phyloP scores from a whole-genome alignment of 2,329 filamentous ascomycete genomes.

The Cladophialophora bantiana region DNA sequence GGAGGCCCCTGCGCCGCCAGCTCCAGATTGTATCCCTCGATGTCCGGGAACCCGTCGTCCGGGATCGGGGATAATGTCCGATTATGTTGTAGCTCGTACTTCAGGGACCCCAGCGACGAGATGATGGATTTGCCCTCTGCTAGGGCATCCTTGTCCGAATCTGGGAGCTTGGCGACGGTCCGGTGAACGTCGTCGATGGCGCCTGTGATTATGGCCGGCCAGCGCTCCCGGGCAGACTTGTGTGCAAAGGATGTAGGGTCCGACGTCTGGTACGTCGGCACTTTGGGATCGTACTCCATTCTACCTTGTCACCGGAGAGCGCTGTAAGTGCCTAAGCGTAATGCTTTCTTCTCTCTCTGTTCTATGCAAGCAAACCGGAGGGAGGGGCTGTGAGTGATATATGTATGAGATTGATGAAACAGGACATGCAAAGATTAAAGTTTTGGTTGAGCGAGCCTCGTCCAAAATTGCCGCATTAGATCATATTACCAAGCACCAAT shows the following conservation, averaged over 20 bases:
- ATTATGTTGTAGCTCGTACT: constrained; percentile 95
- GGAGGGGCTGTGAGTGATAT: background rate
- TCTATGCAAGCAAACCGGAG: background rate
- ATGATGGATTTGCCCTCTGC: constrained; percentile 88
- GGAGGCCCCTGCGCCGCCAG: constrained; percentile 65
- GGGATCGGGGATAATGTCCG: constrained; percentile 69
- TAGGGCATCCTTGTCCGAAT: constrained; percentile 64
- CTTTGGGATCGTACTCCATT: constrained; percentile 80
- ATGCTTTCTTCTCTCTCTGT: background rate
- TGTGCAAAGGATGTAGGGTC: constrained; percentile 88
- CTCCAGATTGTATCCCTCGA: constrained; percentile 84
- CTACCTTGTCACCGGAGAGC: background rate
- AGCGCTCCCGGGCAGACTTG: constrained; percentile 82
- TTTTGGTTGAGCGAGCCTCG: constrained; percentile 26
- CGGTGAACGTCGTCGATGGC: constrained; percentile 95
- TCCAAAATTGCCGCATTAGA: constrained; percentile 19
- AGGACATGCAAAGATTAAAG: background rate
- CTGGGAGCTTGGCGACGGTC: constrained; percentile 55
- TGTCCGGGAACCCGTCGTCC: constrained; percentile 74
- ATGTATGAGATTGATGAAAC: background rate
- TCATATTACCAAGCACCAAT: constrained; percentile 25
- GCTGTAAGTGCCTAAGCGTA: background rate
- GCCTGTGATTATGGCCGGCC: constrained; percentile 92
- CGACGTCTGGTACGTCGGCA: constrained; percentile 69
- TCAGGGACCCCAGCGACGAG: constrained; percentile 78